Evolutionary conservation across 139 green algal species (phyloP), one percentile per base, ranked within the genome.

Genomic region (Haematococcus sp.): DNA sequence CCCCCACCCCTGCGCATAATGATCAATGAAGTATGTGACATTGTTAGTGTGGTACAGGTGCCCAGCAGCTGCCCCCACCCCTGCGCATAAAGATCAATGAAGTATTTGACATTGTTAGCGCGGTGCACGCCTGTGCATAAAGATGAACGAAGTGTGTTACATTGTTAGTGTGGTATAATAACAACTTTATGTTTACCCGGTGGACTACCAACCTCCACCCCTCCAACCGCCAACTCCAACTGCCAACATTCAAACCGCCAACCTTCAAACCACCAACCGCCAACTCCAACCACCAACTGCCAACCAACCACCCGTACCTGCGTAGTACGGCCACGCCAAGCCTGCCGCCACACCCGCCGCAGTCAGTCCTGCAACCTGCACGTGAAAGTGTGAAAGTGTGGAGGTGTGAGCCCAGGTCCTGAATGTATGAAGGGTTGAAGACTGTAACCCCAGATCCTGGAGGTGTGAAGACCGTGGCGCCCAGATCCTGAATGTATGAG

Each of bases 41-140:
- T 13, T 63, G 55, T 13, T 25, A 63, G 17, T 28, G 16, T 15
- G 17, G 16, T 32, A 31, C 51, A 94, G 58, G 59, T 97, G 93
- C 1, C 25, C 63, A 9, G n/a, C 80, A 33, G 74, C 85, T 11
- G 75, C 88, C 19, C 70, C 74, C 35, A 91, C 70, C 3, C 85
- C 88, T 15, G 71, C 69, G 34, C 25, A 44, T 31, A 63, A 28
- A 20, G 55, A 28, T 13, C 16, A 63, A 13, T 63, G 17, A 31
- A 15, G 22, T 27, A 7, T 20, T 31, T 5, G 7, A 20, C 7
- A 13, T 13, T 63, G 55, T 13, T 25, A 63, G 17, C 20, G 16
- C 16, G 17, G 16, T 32, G 20, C 51, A 91, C 70, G 2, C 85
- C 88, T 15, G 71, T 66, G 34, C 25, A 44, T 31, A 63, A 28